phyloP scores from a whole-genome alignment of 108 stramenopile species.

The Heterococcus sp. region DNA sequence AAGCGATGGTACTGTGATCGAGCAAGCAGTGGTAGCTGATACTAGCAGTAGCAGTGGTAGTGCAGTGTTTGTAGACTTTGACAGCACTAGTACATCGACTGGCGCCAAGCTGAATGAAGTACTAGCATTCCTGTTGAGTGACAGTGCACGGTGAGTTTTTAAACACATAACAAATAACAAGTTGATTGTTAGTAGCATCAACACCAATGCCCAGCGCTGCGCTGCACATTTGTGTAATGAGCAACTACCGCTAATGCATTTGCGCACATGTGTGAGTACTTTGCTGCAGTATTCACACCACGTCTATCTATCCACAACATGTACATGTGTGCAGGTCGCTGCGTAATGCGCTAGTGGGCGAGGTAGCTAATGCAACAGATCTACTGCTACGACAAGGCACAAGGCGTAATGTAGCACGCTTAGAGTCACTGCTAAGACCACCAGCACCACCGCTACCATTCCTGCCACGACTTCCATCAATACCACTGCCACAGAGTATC shows the following conservation, averaged over 20 bases:
- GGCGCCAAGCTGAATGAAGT: slow-evolving; percentile 34
- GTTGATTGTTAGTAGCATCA: too few relatives aligned
- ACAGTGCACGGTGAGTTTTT: neutral
- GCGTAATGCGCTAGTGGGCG: slow-evolving; percentile 8
- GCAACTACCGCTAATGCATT: too few relatives aligned
- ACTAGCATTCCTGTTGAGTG: slow-evolving; percentile 33
- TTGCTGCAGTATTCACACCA: too few relatives aligned
- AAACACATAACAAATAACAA: too few relatives aligned
- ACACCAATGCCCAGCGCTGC: too few relatives aligned
- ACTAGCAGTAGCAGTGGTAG: slow-evolving; percentile 28
- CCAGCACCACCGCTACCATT: slow-evolving; percentile 29
- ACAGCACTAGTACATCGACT: slow-evolving; percentile 15
- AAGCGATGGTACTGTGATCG: too few relatives aligned
- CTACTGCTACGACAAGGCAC: slow-evolving; percentile 14
- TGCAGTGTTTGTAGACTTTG: slow-evolving; percentile 47
- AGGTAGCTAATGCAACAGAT: slow-evolving; percentile 25
- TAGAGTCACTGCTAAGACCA: slow-evolving; percentile 11
- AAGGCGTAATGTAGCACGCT: neutral
- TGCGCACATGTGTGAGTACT: too few relatives aligned
- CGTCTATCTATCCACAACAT: too few relatives aligned
- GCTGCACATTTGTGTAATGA: too few relatives aligned
- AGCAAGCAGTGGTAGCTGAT: too few relatives aligned
- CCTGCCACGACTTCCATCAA: slow-evolving; percentile 21
- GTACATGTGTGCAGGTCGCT: too few relatives aligned
- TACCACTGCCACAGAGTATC: slow-evolving; percentile 4